Evolutionary conservation across 495 filamentous ascomycete genomes (phyloP), one percentile per base, ranked within the genome.

Genomic region (Lophium mytilinum): DNA sequence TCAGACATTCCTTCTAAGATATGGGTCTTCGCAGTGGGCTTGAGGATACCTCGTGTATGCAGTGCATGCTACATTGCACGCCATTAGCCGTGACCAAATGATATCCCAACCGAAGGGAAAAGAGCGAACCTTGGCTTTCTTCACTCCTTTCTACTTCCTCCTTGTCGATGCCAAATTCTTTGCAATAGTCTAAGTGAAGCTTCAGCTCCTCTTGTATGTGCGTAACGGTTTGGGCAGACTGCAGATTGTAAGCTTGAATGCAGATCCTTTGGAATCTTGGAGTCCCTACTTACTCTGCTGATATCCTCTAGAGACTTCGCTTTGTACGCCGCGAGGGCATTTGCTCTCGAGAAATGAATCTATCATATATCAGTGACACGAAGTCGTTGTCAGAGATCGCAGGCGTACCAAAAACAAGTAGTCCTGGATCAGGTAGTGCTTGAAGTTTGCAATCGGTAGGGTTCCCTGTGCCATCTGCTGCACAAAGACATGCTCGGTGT

Each of bases 341-440:
- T 90, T 58, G 88, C 88, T 54, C 90, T 76, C 9, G 89, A 83
- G 71, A 92, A 96, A 67, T 95, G 90, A 37, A 88, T 78, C 87
- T 90, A 54, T 46, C 36, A 49, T 33, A 10, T 0, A 51, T 30
- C 19, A 14, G n/a, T 51, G 48, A 30, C 12, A 34, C 8, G 21
- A 1, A 18, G 3, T 9, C 30, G 10, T n/a, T 37, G 19, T 9
- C 34, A 24, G 4, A 48, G 21, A 41, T 30, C 4, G n/a, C 14
- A 24, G 3, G 65, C 73, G 61, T 54, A 94, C 87, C 18, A 96
- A 75, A 63, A 89, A 96, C 34, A 95, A 72, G 69, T 95, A 95
- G 67, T 95, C 90, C 63, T 96, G 90, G 19, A 91, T 77, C 41
- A 96, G 75, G 64, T 95, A 96, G 47, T 85, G 76, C 69, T 90